Evolutionary conservation across 2,329 filamentous ascomycete species (phyloP), one percentile per base, ranked within the genome.

Genomic region (Penicillium sp.): DNA sequence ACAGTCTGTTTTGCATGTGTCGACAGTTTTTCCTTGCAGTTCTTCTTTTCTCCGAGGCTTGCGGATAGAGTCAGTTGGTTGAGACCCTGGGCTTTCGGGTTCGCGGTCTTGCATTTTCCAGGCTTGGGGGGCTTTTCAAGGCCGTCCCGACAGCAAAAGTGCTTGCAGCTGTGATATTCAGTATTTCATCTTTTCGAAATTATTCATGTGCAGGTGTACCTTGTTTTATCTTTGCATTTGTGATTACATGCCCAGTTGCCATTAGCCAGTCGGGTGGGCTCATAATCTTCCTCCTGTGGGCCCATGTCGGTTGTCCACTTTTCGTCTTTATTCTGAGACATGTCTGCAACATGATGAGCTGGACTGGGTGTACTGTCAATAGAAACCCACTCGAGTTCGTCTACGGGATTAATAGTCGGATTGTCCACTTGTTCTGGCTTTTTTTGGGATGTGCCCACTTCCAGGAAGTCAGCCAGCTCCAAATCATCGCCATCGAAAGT

Each of bases 161-260:
- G 90, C 61, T 85, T 89, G 71, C 90, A 92, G 9, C 77, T 79
- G 60, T 29, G 72, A 54, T 70, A 71, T 1, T 63, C 23, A 60
- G 74, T 74, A 67, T 66, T 13, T 51, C 13, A 39, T 36, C 3
- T 1, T 3, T 21, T 48, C 13, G 3, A 16, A 2, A 5, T 3
- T 3, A 10, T 5, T 14, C 1, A 3, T 9, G 6, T 44, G 4
- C 8, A 11, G 13, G 4, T 61, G 52, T 64, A 78, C 75, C 67
- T 73, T 34, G 69, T 75, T 61, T 83, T 86, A 60, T 87, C 78
- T 62, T 82, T 85, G 74, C 90, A 92, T 16, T 71, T 71, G 66
- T 93, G 90, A 54, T 88, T 88, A 72, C 90, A 93, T 31, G 81
- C 81, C 85, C 87, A 92, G 65, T 82, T 89, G 0, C 89, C 89